Evolutionary conservation across 495 filamentous ascomycete species (phyloP), one percentile per base, ranked within the genome.

Genomic region (Aspergillus ellipticus): DNA sequence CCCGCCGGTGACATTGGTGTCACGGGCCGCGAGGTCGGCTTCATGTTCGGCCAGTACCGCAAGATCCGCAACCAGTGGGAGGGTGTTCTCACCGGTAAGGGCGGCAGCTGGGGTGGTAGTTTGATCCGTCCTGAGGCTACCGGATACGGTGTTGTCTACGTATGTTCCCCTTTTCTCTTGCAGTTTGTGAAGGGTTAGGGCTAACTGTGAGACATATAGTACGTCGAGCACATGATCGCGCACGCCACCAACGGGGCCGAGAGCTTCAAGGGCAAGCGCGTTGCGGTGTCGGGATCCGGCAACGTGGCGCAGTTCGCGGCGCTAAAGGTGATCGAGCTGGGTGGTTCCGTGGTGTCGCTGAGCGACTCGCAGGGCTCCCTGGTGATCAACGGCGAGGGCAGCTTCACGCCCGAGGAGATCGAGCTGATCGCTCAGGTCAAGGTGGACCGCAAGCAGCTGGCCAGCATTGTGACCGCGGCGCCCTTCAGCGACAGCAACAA

Each of bases 271-370:
- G 94, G 92, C 70, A 97, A 97, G 81, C 87, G 86, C 42, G 94
- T 98, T 54, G 90, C 92, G 69, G 88, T 98, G 77, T 96, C 94
- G 42, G 94, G 94, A 52, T 97, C 94, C 58, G 94, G 94, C 55
- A 98, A 98, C 78, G 94, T 98, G 49, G 94, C 94, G 48, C 94
- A 98, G 80, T 97, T 92, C 80, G 92, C 94, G 17, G 94, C 94
- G 8, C 86, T 98, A 57, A 98, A 98, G 80, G 87, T 84, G 74
- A 92, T 97, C 68, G 93, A 98, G 80, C 89, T 97, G 58, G 94
- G 94, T 60, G 94, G 87, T 51, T 94, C 81, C 55, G 88, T 98
- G 55, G 79, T 97, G 67, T 96, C 94, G 17, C 88, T 98, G 57
- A 97, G 93, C 61, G 94, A 98, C 82, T 89, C 85, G 71, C 86